Evolutionary conservation across 805 yeast species (phyloP).

Genomic region (Yarrowia divulgata): DNA sequence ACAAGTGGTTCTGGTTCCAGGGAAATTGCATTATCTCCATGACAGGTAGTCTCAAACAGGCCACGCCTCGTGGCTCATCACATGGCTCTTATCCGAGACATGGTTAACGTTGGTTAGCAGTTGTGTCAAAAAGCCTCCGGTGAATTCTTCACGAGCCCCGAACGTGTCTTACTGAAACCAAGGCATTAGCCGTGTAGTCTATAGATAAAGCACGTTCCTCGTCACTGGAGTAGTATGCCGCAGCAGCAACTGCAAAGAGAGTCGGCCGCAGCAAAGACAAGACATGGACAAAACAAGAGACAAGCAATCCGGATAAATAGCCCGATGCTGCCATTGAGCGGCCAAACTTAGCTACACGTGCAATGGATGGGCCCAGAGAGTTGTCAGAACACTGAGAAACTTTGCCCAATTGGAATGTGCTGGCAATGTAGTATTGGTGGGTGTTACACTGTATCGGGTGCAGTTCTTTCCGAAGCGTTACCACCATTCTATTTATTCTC

Average conservation of each 20-base stretch:
- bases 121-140: conserved; percentile 14
- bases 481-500: too few relatives aligned
- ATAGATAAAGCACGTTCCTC: too few relatives aligned
- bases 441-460: too few relatives aligned
- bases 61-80: conserved; percentile 4
- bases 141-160: conserved; percentile 14
- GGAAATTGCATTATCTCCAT: too few relatives aligned
- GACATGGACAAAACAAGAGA: not conserved
- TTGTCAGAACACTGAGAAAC: not conserved
- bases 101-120: conserved; percentile 17
- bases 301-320: conserved; percentile 12
- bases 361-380: conserved; percentile 7
- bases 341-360: conserved; percentile 28
- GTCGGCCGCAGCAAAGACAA: not conserved
- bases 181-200: not conserved
- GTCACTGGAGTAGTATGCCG: not conserved
- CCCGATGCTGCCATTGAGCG: not conserved
- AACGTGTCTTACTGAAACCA: conserved; percentile 20
- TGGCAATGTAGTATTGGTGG: too few relatives aligned
- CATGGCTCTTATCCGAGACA: conserved; percentile 33
- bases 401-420: not conserved
- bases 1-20: too few relatives aligned
- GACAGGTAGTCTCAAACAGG: too few relatives aligned
- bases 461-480: too few relatives aligned
- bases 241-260: not conserved